Base-by-base conservation (phyloP, 768 basidiomycete genomes). In the Psilocybe subaeruginosa region DNA sequence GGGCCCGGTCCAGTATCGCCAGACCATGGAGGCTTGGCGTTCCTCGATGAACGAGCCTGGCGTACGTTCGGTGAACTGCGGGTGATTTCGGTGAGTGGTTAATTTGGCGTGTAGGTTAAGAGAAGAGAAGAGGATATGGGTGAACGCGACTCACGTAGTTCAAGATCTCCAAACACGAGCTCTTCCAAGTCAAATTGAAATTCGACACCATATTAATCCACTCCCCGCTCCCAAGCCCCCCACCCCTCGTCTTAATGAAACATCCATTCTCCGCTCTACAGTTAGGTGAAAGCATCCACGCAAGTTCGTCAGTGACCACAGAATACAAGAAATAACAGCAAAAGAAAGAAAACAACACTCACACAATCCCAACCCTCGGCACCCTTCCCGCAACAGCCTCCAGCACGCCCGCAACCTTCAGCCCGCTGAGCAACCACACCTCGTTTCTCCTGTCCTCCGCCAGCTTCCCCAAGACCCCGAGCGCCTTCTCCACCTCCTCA, bases 181-280 rank as follows among this genome's bases (percentile, higher is more conserved):
- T 78, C 76, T 93, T 95, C 93, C 93, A 95, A 0, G 85, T 85
- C 69, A 92, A 72, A 71, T 93, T 91, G 66, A 89, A 81, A 68
- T 89, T 90, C 0, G 86, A 77, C 3, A 94, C 90, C 86, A 93
- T 90, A 65, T 86, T 90, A 62, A 92, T 81, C 94, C 94, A 95
- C 45, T 83, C 72, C 14, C 70, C 69, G 4, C 48, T 64, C 23
- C 54, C 50, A 12, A 47, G 63, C 3, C 63, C 65, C 4, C 58
- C 64, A 4, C 72, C 60, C 23, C 74, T 79, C 3, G 87, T 83
- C 76, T 86, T 90, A 69, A 94, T 83, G 70, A 87, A 95, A 71
- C 93, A 95, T 1, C 93, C 93, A 61, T 95, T 93, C 78, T 95
- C 94, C 0, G 92, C 92, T 0, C 89, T 90, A n/a, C n/a, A n/a